Evolutionary conservation across 306 rosid genomes (phyloP).

Genomic region (Canavalia gladiata): DNA sequence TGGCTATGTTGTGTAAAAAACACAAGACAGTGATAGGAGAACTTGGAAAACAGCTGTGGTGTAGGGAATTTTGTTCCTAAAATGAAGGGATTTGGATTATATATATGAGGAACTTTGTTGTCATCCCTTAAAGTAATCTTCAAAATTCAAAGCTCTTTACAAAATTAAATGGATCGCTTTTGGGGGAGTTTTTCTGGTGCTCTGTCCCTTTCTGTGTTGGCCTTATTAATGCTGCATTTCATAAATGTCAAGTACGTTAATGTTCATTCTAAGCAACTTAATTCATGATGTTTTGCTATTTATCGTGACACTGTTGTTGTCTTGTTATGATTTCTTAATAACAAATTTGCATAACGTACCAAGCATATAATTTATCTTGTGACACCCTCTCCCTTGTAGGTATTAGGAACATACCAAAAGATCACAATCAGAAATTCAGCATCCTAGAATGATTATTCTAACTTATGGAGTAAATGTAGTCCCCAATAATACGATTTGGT

Average conservation of each 20-base stretch:
- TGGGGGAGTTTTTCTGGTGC: slow-evolving; percentile 30
- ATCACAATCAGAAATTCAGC: slow-evolving; percentile 38
- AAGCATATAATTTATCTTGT: slow-evolving; percentile 41
- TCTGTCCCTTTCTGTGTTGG: slow-evolving; percentile 47
- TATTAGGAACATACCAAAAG: slow-evolving; percentile 27
- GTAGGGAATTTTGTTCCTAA: slow-evolving; percentile 46
- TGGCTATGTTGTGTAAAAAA: background rate
- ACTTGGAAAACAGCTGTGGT: slow-evolving; percentile 38
- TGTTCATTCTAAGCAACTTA: slow-evolving; percentile 48
- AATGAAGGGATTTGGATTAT: slow-evolving; percentile 45
- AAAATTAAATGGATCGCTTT: slow-evolving; percentile 4
- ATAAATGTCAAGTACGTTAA: slow-evolving; percentile 18
- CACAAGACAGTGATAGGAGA: slow-evolving; percentile 30
- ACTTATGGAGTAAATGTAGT: slow-evolving; percentile 51
- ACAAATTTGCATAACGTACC: background rate
- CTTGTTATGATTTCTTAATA: slow-evolving; percentile 46
- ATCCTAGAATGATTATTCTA: background rate
- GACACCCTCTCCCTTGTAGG: slow-evolving; percentile 29
- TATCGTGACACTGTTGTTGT: slow-evolving; percentile 48
- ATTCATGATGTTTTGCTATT: slow-evolving; percentile 36
- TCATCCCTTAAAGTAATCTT: slow-evolving; percentile 48
- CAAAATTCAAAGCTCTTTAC: slow-evolving; percentile 53
- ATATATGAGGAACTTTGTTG: slow-evolving; percentile 43
- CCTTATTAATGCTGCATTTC: slow-evolving; percentile 39
- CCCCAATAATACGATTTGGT: slow-evolving; percentile 1